Conservation (phyloP, 176 grass and related monocot species). For the Musa itinerans region DNA sequence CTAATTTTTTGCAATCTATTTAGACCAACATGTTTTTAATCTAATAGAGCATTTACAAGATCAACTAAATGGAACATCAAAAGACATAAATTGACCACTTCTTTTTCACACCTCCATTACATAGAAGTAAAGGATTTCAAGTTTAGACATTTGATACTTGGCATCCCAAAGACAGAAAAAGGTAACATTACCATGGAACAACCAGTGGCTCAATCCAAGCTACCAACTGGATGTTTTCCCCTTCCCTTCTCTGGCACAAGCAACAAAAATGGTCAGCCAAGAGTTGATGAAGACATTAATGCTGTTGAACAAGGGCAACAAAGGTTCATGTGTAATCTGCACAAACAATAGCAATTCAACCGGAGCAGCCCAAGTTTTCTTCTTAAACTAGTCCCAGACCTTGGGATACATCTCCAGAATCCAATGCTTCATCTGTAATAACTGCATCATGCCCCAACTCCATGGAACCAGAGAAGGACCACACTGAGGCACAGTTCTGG, state of each 20-base stretch:
- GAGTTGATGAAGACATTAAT: background rate
- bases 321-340: background rate
- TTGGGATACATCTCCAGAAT: background rate
- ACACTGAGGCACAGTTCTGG: conserved; percentile 76
- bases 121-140: background rate
- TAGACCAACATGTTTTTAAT: too few relatives aligned
- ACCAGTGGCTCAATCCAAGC: too few relatives aligned
- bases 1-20: too few relatives aligned
- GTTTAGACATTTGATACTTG: background rate
- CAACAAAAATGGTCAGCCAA: background rate
- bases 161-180: background rate
- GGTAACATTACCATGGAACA: too few relatives aligned
- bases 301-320: background rate
- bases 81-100: too few relatives aligned
- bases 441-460: conserved; percentile 7
- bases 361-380: background rate
- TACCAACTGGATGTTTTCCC: background rate
- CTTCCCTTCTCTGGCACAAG: background rate
- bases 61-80: too few relatives aligned
- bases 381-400: background rate
- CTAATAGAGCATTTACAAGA: too few relatives aligned
- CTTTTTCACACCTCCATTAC: too few relatives aligned
- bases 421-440: background rate
- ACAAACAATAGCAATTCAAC: background rate
- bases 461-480: conserved; percentile 51